A percentile compares a stretch with the other conserved stretches of the same genome.
Evolutionary conservation across 768 basidiomycete genomes (phyloP).

Genomic region (Tephrocybe sp.): DNA sequence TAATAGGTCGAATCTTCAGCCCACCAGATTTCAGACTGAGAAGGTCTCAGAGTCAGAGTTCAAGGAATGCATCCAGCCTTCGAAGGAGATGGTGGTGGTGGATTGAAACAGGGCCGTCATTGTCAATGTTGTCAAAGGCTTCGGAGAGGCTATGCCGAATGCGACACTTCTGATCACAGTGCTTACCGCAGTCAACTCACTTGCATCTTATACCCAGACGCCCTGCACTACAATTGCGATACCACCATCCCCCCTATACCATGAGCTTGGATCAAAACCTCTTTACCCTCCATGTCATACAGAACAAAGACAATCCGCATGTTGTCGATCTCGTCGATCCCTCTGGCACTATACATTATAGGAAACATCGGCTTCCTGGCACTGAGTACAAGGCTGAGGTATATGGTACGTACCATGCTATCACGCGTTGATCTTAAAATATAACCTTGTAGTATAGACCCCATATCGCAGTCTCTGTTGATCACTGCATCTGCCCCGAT

Average conservation of each 20-base stretch:
- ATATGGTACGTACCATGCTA: conserved; percentile 44
- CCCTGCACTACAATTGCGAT: not conserved
- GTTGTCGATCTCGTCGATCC: conserved; percentile 73
- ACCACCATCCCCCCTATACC: conserved; percentile 14
- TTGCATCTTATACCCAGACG: not conserved
- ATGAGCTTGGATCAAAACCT: conserved; percentile 89
- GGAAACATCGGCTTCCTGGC: conserved; percentile 61
- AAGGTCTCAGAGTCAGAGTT: not conserved
- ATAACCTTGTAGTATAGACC: conserved; percentile 44
- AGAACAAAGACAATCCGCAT: conserved; percentile 55
- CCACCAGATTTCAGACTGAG: too few relatives aligned
- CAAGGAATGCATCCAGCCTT: not conserved
- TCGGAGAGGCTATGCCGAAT: conserved; percentile 6
- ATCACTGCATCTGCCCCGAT: conserved; percentile 65
- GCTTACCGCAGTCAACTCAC: conserved; percentile 9
- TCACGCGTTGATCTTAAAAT: not conserved
- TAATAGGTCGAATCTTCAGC: too few relatives aligned
- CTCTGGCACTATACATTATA: conserved; percentile 64
- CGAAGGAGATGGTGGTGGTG: not conserved
- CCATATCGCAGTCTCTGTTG: conserved; percentile 69
- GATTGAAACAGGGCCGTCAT: not conserved
- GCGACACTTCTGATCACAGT: conserved; percentile 8
- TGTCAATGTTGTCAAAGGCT: conserved; percentile 3
- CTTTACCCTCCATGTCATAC: conserved; percentile 72
- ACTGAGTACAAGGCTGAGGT: conserved; percentile 63